phyloP scores from a whole-genome alignment of 805 yeast genomes.

The Kuraishia cidri region DNA sequence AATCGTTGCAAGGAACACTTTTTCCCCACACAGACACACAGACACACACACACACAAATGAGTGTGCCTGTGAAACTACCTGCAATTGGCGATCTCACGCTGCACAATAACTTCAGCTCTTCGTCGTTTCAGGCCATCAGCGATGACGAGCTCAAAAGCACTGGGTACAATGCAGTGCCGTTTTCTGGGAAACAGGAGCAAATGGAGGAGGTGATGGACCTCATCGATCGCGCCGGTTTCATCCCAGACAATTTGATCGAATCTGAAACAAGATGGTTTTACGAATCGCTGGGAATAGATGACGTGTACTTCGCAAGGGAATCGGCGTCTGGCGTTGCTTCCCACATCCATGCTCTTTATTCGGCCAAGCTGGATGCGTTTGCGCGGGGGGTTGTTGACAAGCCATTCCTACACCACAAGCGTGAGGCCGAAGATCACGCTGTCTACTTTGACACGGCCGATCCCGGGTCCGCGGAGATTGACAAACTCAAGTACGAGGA shows the following conservation, averaged over 20 bases:
- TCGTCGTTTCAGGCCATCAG: conserved; percentile 22
- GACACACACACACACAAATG: too few relatives aligned
- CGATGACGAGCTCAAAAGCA: conserved; percentile 16
- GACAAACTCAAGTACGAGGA: conserved; percentile 50
- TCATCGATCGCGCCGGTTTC: conserved; percentile 74
- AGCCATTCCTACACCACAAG: conserved; percentile 67
- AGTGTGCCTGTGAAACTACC: too few relatives aligned
- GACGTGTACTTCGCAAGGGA: conserved; percentile 89
- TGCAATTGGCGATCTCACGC: conserved; percentile 12
- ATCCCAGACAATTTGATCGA: conserved; percentile 85
- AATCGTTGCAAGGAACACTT: too few relatives aligned
- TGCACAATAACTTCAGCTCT: conserved; percentile 25
- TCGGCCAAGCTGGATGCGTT: conserved; percentile 90
- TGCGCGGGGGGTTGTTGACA: conserved; percentile 42
- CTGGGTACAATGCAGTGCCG: conserved; percentile 67
- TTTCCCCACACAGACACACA: too few relatives aligned
- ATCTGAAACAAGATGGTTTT: conserved; percentile 84
- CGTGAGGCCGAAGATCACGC: conserved; percentile 82
- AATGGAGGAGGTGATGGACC: conserved; percentile 72
- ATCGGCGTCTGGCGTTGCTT: conserved; percentile 68
- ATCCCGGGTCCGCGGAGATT: conserved; percentile 33
- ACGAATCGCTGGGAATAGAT: conserved; percentile 79
- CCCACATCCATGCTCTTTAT: conserved; percentile 81
- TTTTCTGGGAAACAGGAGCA: conserved; percentile 80
- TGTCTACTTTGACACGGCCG: conserved; percentile 75